These are phyloP conservation scores for Dryadomyces quercivorus DNA, from an alignment of 2,329 filamentous ascomycete species.

Conservation along the genomic window DNA sequence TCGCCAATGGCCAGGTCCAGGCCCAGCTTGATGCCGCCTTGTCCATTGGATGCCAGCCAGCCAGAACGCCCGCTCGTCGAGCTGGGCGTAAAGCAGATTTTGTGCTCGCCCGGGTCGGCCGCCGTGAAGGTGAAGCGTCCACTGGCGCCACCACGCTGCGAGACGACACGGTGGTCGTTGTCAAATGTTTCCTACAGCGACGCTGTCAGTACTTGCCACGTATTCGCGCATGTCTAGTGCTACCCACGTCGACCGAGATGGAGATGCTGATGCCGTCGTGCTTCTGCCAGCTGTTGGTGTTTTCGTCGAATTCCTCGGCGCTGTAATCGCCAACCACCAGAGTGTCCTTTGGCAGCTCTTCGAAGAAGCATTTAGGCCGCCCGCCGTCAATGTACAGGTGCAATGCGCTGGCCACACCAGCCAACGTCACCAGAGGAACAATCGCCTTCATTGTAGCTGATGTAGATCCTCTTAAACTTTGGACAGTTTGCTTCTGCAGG, in stretches of 20 bases:
- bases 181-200: constrained; percentile 69
- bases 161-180: constrained; percentile 92
- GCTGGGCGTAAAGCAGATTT: constrained; percentile 82
- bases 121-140: constrained; percentile 95
- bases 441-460: constrained; percentile 39
- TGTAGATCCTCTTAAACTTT: too few relatives aligned
- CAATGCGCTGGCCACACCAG: constrained; percentile 60
- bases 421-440: constrained; percentile 54
- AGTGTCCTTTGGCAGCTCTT: constrained; percentile 95
- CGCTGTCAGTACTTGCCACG: not conserved
- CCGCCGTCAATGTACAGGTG: constrained; percentile 92
- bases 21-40: constrained; percentile 70
- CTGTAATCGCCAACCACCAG: constrained; percentile 88
- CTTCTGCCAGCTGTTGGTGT: constrained; percentile 53
- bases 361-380: constrained; percentile 89
- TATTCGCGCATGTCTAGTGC: not conserved
- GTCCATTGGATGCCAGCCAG: constrained; percentile 55
- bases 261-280: constrained; percentile 70
- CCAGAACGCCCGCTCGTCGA: constrained; percentile 56
- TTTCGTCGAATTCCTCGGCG: constrained; percentile 71
- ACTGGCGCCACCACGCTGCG: constrained; percentile 60
- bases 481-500: not conserved
- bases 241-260: constrained; percentile 73
- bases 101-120: constrained; percentile 89
- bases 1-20: constrained; percentile 91